Percentiles rank a stretch among this genome's conserved stretches.
These are phyloP conservation scores for Arachis monticola DNA, from an alignment of 331 rosid species.

Conservation along the genomic window DNA sequence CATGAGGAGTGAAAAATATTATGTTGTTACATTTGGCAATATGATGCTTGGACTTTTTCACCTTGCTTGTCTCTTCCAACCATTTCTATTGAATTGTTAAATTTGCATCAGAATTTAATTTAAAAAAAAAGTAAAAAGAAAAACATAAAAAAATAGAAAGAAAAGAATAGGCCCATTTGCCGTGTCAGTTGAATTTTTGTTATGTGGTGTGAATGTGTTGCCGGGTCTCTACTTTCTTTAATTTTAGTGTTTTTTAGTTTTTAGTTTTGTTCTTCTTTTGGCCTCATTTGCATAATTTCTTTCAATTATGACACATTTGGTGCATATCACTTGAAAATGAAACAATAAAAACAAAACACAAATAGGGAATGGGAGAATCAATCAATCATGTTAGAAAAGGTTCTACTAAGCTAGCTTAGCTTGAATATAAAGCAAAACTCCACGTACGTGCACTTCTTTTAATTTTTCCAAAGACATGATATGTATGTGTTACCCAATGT, in stretches of 20 bases:
- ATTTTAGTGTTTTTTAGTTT: background rate
- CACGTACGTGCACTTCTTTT: conserved; percentile 37
- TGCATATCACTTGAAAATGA: background rate
- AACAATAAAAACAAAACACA: conserved; percentile 22
- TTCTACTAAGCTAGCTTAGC: background rate
- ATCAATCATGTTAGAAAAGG: background rate
- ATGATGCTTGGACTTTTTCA: conserved; percentile 7
- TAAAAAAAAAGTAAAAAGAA: too few species aligned
- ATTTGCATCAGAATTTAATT: background rate
- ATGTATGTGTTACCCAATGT: background rate
- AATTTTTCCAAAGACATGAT: conserved; percentile 21
- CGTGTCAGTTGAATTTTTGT: conserved; percentile 36
- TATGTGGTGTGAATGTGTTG: conserved; percentile 12
- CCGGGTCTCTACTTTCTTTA: conserved; percentile 1
- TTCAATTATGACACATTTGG: background rate
- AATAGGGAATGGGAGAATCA: conserved; percentile 8
- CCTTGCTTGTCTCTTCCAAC: background rate
- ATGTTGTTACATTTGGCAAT: conserved; percentile 8
- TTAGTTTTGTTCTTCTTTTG: conserved; percentile 12
- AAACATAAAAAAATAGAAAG: too few species aligned
- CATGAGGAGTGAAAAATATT: background rate
- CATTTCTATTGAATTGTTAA: conserved; percentile 9
- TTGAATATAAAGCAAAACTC: conserved; percentile 26
- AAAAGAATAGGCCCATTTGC: conserved; percentile 33
- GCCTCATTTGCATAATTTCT: background rate